Evolutionary conservation across 2,329 filamentous ascomycete genomes (phyloP).

Genomic region (Sporothrix dimorphospora): DNA sequence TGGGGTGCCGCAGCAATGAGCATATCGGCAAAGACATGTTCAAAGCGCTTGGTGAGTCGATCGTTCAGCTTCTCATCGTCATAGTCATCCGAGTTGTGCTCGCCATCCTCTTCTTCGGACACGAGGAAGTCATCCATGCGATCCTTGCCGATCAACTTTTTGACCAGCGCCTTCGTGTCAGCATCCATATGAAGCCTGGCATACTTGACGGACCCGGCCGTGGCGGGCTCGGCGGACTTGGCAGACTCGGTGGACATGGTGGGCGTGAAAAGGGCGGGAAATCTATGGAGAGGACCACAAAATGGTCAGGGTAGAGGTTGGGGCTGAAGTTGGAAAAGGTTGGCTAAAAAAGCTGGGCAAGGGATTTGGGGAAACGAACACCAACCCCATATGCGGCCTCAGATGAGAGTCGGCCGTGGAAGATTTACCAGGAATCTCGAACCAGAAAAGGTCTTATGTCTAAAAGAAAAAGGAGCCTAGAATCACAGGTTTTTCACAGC

Average conservation of each 20-base stretch:
- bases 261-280: neutral
- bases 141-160: neutral
- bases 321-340: neutral
- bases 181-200: neutral
- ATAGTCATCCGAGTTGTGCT: neutral
- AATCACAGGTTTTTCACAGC: neutral
- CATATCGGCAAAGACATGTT: neutral
- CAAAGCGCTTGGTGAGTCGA: neutral
- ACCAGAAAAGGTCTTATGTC: neutral
- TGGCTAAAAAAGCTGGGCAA: neutral
- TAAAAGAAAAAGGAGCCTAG: neutral
- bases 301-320: neutral
- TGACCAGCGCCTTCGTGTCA: neutral
- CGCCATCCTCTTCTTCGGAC: neutral
- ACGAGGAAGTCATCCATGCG: neutral
- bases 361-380: neutral
- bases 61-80: neutral
- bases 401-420: no score
- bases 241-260: neutral
- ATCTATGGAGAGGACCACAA: neutral
- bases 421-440: neutral
- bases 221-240: neutral
- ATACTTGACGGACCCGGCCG: neutral
- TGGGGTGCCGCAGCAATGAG: conserved; percentile 1
- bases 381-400: neutral